Evolutionary conservation across 1,284 basidiomycete genomes (phyloP), one percentile per base, ranked within the genome.

Genomic region (Filobasidium uniguttulatum): DNA sequence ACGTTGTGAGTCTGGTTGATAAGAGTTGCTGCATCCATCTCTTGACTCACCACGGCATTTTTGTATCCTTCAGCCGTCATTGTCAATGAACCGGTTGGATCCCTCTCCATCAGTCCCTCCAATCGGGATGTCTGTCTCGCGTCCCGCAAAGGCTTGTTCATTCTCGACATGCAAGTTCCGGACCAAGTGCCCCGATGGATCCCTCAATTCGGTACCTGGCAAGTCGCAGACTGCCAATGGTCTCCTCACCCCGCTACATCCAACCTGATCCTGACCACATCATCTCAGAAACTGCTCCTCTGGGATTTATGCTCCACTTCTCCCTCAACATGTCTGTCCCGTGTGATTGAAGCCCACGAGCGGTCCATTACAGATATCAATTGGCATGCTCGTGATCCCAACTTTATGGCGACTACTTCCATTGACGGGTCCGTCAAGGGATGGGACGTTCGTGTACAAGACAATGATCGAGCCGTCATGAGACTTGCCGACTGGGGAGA

Each of bases 351-450:
- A 54, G 82, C 85, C 0, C 90, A 94, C 61, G 85, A 86, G 54
- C 80, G 90, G 44, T 87, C 89, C 3, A 88, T 94, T 56, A 93
- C 90, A 2, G 90, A 96, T 61, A 87, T 94, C 62, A 94, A 96
- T 60, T 96, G 91, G 89, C 85, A 89, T 58, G 83, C 84, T 0
- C 76, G 77, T 14, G 81, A 89, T 59, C 81, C 82, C 2, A 80
- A 90, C 55, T 72, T 70, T 41, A 66, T 69, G 55, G 73, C 72
- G 1, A 73, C 72, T 0, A 70, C 68, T 9, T 64, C 64, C 3
- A 70, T 75, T 58, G 73, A 75, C 55, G 68, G 71, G 0, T 71
- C 71, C 35, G 68, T 70, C 22, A 56, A 67, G 46, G 80, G 80
- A 15, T 96, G 89, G 87, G 90, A 94, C 66, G 62, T 94, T 22